These are phyloP conservation scores for Tolypocladium pustulatum DNA, from an alignment of 2,329 filamentous ascomycete species.

Conservation along the genomic window DNA sequence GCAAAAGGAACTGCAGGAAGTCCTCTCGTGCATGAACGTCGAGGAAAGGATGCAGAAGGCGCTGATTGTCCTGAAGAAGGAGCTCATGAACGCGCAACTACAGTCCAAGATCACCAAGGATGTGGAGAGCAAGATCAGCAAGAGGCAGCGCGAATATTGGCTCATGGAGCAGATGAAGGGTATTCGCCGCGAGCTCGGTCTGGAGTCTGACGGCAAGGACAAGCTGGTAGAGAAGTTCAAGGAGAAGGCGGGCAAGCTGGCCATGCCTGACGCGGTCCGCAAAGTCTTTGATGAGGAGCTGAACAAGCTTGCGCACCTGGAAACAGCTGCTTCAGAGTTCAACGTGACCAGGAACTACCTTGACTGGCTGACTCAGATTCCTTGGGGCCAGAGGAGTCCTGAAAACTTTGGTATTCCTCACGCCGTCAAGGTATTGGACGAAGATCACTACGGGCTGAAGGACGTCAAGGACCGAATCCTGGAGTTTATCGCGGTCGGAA, in stretches of 20 bases:
- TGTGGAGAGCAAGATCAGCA: constrained; percentile 94
- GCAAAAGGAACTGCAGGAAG: constrained; percentile 82
- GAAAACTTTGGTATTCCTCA: constrained; percentile 96
- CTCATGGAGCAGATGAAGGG: constrained; percentile 99
- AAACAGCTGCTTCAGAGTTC: constrained; percentile 93
- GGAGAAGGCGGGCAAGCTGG: constrained; percentile 84
- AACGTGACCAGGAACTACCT: constrained; percentile 98
- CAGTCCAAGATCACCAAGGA: constrained; percentile 98
- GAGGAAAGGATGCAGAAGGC: constrained; percentile 90
- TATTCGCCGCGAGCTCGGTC: constrained; percentile 86
- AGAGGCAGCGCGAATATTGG: constrained; percentile 96
- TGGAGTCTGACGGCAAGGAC: constrained; percentile 96
- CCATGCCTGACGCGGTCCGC: constrained; percentile 93
- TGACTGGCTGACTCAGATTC: constrained; percentile 97
- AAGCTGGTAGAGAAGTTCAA: constrained; percentile 97
- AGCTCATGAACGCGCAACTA: constrained; percentile 94
- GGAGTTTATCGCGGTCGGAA: constrained; percentile 96
- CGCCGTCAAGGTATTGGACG: constrained; percentile 80
- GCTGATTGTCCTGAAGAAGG: constrained; percentile 87
- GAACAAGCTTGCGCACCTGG: constrained; percentile 90
- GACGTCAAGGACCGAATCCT: constrained; percentile 98
- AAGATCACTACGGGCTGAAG: constrained; percentile 93
- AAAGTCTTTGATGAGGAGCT: constrained; percentile 98
- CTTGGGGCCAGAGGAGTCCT: constrained; percentile 88
- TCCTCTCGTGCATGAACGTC: constrained; percentile 79